A percentile compares a stretch with the other conserved stretches of the same genome.
Evolutionary conservation across 2,329 filamentous ascomycete genomes (phyloP).

Genomic region (Ilyonectria destructans): DNA sequence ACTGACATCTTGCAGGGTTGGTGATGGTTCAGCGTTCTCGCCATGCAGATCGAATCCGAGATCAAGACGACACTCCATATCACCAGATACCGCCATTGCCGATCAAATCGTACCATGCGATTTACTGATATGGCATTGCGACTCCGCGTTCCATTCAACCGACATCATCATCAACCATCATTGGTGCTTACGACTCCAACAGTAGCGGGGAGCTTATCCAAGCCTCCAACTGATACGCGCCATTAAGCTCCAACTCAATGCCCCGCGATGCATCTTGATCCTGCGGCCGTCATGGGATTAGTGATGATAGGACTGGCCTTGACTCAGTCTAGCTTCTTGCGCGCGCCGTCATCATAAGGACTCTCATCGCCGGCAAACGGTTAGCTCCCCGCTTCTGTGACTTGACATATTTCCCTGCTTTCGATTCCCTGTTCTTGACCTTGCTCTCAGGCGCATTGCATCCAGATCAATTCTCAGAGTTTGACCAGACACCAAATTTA

Average conservation of each 20-base stretch:
- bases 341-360: constrained; percentile 20
- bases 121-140: neutral
- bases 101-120: neutral
- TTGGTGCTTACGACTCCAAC: constrained; percentile 7
- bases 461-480: neutral
- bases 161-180: neutral
- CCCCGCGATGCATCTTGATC: constrained; percentile 11
- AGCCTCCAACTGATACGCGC: constrained; percentile 15
- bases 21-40: neutral
- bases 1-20: constrained; percentile 8
- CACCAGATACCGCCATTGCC: neutral
- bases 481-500: neutral
- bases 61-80: neutral
- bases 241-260: constrained; percentile 16
- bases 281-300: neutral
- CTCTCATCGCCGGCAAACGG: neutral
- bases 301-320: neutral
- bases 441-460: neutral
- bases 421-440: neutral
- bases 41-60: neutral
- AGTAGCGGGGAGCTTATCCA: neutral
- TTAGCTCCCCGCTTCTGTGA: neutral
- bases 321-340: constrained; percentile 18
- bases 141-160: neutral
- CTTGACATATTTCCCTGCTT: neutral